Percentiles rank a stretch among this genome's conserved stretches.
Evolutionary conservation across 164 flowering plant genomes (phyloP).

Genomic region (Vitis cinerea): DNA sequence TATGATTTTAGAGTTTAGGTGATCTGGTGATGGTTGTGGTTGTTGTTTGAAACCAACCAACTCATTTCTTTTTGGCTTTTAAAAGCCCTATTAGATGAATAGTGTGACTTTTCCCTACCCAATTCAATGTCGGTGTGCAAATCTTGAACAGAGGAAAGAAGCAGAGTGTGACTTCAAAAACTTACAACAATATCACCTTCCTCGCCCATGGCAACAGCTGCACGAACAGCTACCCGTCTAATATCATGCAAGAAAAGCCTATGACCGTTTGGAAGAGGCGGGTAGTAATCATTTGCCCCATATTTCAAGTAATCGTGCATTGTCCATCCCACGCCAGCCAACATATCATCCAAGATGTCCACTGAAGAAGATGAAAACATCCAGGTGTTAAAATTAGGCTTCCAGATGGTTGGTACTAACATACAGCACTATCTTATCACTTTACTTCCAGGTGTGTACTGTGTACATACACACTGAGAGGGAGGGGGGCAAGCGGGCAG

Average conservation of each 20-base stretch:
- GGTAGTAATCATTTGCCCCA: constrained; percentile 94
- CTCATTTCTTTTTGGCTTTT: not conserved
- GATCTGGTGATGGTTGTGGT: too few relatives aligned
- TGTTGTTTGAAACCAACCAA: not conserved
- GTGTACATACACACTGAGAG: too few relatives aligned
- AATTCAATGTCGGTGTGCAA: not conserved
- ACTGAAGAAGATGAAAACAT: constrained; percentile 44
- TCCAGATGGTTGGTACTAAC: not conserved
- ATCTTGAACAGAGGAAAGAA: not conserved
- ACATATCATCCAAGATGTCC: constrained; percentile 97
- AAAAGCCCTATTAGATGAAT: not conserved
- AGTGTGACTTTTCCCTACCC: not conserved
- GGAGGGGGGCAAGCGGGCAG: too few relatives aligned
- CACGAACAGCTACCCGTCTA: constrained; percentile 90
- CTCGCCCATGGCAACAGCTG: constrained; percentile 99
- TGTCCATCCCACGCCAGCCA: constrained; percentile 93
- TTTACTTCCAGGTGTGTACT: too few relatives aligned
- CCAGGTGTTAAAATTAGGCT: constrained; percentile 12
- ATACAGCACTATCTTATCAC: too few relatives aligned
- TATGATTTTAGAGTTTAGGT: too few relatives aligned
- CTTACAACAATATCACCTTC: constrained; percentile 99
- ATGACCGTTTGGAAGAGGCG: constrained; percentile 93
- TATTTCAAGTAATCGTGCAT: constrained; percentile 93
- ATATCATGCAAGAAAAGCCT: constrained; percentile 90
- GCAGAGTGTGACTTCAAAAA: constrained; percentile 15